A percentile compares a stretch with the other conserved stretches of the same genome.
Evolutionary conservation across 2,329 filamentous ascomycete genomes (phyloP).

Genomic region (Xenoacremonium recifei): DNA sequence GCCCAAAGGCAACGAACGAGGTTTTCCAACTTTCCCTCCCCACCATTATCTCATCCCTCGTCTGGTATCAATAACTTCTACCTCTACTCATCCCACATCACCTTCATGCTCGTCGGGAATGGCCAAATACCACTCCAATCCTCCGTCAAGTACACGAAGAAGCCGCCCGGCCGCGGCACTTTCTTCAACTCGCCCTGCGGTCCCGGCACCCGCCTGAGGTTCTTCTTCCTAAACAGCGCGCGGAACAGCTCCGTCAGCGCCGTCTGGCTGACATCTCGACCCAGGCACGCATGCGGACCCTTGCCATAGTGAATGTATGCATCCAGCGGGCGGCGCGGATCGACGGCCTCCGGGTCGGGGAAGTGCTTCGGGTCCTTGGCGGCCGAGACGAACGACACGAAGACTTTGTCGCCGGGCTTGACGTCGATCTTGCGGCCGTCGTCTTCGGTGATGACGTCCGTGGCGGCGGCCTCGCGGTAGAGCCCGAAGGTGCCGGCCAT

Average conservation of each 20-base stretch:
- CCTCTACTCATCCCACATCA: conserved; percentile 43
- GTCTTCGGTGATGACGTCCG: conserved; percentile 48
- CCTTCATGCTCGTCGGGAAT: conserved; percentile 53
- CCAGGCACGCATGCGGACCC: conserved; percentile 63
- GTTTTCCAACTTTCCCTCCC: no score
- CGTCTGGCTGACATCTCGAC: conserved; percentile 57
- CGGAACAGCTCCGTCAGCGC: conserved; percentile 69
- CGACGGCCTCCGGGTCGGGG: conserved; percentile 58
- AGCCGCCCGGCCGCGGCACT: conserved; percentile 53
- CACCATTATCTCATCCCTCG: no score
- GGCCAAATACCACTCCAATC: conserved; percentile 55
- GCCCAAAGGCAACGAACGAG: no score
- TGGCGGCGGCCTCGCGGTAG: conserved; percentile 53
- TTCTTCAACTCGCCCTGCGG: conserved; percentile 67
- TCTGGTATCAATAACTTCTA: no score
- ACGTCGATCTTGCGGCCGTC: conserved; percentile 52
- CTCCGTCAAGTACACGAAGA: conserved; percentile 62
- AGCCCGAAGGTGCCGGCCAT: conserved; percentile 62
- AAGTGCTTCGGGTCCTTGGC: conserved; percentile 58
- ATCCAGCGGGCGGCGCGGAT: conserved; percentile 61
- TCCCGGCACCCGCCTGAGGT: conserved; percentile 60
- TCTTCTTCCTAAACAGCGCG: conserved; percentile 59
- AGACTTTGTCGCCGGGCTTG: conserved; percentile 57
- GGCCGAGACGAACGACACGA: conserved; percentile 59
- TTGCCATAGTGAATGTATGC: conserved; percentile 64